phyloP scores from a whole-genome alignment of 805 yeast species.

The Metschnikowia bowlesiae region DNA sequence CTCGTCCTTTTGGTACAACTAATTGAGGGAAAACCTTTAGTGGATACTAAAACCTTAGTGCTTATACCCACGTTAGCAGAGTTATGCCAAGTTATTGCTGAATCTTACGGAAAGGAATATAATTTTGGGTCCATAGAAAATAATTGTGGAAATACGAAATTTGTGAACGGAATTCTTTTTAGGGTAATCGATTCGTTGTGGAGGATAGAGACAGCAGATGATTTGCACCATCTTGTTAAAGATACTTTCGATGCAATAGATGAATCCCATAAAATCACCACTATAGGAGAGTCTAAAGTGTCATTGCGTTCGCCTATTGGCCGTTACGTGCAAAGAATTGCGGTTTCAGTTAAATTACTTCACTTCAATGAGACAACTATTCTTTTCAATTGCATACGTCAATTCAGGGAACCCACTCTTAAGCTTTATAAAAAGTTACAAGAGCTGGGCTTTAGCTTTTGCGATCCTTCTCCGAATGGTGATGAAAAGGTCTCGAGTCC shows the following conservation, averaged over 20 bases:
- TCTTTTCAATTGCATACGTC: slow-evolving; percentile 35
- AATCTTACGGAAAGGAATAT: neutral
- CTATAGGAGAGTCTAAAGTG: slow-evolving; percentile 4
- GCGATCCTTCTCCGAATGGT: neutral
- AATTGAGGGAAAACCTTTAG: slow-evolving; percentile 11
- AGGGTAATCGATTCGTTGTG: slow-evolving; percentile 28
- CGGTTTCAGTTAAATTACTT: slow-evolving; percentile 38
- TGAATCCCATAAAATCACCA: slow-evolving; percentile 11
- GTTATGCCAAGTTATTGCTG: slow-evolving; percentile 8
- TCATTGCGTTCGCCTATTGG: slow-evolving; percentile 35
- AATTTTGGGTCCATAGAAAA: neutral
- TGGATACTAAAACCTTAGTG: slow-evolving; percentile 3
- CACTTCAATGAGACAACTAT: slow-evolving; percentile 44
- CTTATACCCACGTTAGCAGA: slow-evolving; percentile 7
- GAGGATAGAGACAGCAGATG: slow-evolving; percentile 47
- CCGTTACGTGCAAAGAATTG: slow-evolving; percentile 37
- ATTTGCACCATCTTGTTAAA: slow-evolving; percentile 34
- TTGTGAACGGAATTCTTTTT: neutral
- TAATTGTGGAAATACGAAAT: neutral
- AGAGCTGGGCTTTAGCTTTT: neutral
- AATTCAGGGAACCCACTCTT: slow-evolving; percentile 27
- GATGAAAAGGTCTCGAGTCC: neutral
- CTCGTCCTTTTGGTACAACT: slow-evolving; percentile 5
- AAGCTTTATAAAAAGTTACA: slow-evolving; percentile 10
- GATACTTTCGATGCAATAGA: slow-evolving; percentile 10